Base-by-base conservation (phyloP, 148 eudicot species). In the Rhododendron vialii region DNA sequence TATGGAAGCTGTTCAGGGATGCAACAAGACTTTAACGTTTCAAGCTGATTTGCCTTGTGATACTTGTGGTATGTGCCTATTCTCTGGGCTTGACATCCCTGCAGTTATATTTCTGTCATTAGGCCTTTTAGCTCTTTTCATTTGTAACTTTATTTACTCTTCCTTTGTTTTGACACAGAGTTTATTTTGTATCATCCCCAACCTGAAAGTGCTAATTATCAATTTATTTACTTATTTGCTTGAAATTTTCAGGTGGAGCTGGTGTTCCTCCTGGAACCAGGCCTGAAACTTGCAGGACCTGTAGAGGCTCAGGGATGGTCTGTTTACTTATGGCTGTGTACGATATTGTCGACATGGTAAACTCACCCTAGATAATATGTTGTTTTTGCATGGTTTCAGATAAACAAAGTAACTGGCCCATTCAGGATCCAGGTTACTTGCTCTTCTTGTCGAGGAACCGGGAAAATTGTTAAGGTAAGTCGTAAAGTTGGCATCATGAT, bases 1-100 rank as follows among this genome's bases (percentile, higher is more conserved):
- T 85, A 95, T 95, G 99, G 99, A 97, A 93, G 99, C 99, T 89
- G 98, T 97, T 83, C 96, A 93, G 88, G 99, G 99, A 80, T 97
- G 99, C 88, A 87, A 91, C 63, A 97, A 92, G 91, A 93, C 92
- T 84, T 75, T 97, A 55, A 86, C 93, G n/a, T 91, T 93, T 87
- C 90, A 89, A 83, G 91, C 98, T 53, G 94, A 94, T 80, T 85
- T 95, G 91, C 93, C 93, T 85, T 97, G 99, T 85, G 93, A 91
- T 85, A 88, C 96, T 84, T 97, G 99, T 92, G 98, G 99, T 97
- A 95, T 87, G 89, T 33, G 35, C 28, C 36, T 81, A 22, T 77
- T 73, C 79, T 80, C 30, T 83, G 69, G 22, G 14, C 41, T 28
- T 83, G 59, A 75, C 74, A 1, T 79, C 20, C 78, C 75, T 41